phyloP scores from a whole-genome alignment of 305 asterid genomes.

The Vinca major region DNA sequence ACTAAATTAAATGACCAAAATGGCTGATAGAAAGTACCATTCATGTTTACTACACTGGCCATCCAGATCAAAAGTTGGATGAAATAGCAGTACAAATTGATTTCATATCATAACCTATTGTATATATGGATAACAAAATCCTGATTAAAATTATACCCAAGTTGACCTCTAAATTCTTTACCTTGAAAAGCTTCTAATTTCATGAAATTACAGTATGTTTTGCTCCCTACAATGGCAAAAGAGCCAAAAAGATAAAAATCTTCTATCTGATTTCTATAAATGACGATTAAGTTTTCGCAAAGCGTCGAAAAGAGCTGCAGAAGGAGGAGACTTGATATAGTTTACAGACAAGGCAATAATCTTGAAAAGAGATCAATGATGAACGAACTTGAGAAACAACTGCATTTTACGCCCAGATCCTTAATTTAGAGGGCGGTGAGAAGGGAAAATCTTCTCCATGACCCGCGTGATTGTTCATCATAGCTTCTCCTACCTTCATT shows the following conservation, averaged over 20 bases:
- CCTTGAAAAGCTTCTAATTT: conserved; percentile 23
- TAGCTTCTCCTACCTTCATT: conserved; percentile 14
- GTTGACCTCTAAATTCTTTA: conserved; percentile 15
- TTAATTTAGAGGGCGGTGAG: neutral
- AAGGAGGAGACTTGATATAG: conserved; percentile 29
- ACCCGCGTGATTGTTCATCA: conserved; percentile 5
- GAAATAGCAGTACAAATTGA: conserved; percentile 29
- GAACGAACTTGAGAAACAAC: conserved; percentile 13
- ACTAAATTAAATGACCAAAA: too few relatives aligned
- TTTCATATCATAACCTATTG: conserved; percentile 20
- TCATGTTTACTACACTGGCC: conserved; percentile 28
- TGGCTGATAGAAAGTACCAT: neutral
- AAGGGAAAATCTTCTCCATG: neutral
- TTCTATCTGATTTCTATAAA: conserved; percentile 18
- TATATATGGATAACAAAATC: conserved; percentile 23
- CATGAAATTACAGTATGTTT: conserved; percentile 31
- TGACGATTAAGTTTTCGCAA: conserved; percentile 15
- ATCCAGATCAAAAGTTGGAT: conserved; percentile 19
- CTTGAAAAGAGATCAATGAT: conserved; percentile 15
- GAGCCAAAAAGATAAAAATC: conserved; percentile 2
- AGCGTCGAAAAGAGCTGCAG: conserved; percentile 26
- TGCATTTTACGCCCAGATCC: conserved; percentile 7
- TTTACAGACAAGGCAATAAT: conserved; percentile 33
- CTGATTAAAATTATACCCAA: conserved; percentile 17
- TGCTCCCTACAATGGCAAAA: conserved; percentile 17